A percentile compares a stretch with the other conserved stretches of the same genome.
Evolutionary conservation across 148 eudicot species (phyloP).

Genomic region (Nepenthes gracilis): DNA sequence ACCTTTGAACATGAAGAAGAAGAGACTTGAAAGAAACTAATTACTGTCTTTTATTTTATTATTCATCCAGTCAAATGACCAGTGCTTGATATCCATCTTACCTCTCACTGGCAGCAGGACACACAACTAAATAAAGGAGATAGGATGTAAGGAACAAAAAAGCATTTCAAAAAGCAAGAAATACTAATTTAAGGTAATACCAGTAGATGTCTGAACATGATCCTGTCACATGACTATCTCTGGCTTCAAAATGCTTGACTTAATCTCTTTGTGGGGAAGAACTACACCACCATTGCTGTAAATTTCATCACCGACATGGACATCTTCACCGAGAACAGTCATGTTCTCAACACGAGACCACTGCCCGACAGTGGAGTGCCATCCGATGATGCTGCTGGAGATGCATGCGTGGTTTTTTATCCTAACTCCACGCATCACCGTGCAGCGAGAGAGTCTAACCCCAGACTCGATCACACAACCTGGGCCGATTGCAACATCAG

Average conservation of each 20-base stretch:
- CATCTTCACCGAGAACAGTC: conserved; percentile 91
- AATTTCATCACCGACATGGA: conserved; percentile 74
- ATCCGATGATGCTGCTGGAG: conserved; percentile 73
- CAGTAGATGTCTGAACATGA: not conserved
- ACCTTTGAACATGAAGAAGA: too few species aligned
- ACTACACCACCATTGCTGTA: conserved; percentile 89
- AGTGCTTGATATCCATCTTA: too few species aligned
- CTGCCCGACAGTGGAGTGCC: conserved; percentile 92
- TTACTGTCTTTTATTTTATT: too few species aligned
- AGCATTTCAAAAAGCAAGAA: too few species aligned
- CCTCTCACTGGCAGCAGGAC: too few species aligned
- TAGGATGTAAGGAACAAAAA: too few species aligned
- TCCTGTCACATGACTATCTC: conserved; percentile 77
- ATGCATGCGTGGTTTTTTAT: conserved; percentile 78
- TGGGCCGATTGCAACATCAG: conserved; percentile 90
- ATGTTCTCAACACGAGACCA: conserved; percentile 89
- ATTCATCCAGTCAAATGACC: too few species aligned
- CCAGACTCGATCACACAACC: conserved; percentile 90
- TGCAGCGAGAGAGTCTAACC: conserved; percentile 81
- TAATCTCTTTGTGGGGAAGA: conserved; percentile 86
- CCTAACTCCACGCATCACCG: conserved; percentile 82
- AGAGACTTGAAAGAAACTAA: too few species aligned
- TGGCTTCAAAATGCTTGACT: conserved; percentile 79
- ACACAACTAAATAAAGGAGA: too few species aligned
- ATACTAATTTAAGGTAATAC: too few species aligned